Evolutionary conservation across 2,329 filamentous ascomycete species (phyloP).

Genomic region (Calycina herbarum): DNA sequence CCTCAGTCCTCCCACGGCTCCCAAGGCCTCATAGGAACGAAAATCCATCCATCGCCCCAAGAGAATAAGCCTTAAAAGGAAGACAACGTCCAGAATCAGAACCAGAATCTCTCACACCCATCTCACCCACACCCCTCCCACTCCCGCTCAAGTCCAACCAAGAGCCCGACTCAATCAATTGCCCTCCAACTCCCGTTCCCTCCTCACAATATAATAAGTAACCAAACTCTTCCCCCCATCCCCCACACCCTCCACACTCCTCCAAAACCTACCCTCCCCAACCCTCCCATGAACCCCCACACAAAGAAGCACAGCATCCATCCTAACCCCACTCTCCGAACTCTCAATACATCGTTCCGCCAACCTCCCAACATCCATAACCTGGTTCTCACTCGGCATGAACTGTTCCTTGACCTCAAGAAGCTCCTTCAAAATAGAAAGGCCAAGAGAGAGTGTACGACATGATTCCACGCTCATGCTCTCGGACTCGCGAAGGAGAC

Average conservation of each 20-base stretch:
- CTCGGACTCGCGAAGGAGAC: slow-evolving; percentile 43
- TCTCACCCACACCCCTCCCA: neutral
- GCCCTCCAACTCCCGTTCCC: slow-evolving; percentile 53
- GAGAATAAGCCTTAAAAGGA: neutral
- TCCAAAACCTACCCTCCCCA: slow-evolving; percentile 66
- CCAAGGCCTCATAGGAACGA: neutral
- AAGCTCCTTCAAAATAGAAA: slow-evolving; percentile 62
- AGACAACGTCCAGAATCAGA: neutral
- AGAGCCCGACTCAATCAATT: too few relatives aligned
- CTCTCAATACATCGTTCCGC: slow-evolving; percentile 60
- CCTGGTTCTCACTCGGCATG: slow-evolving; percentile 49
- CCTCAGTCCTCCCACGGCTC: too few relatives aligned
- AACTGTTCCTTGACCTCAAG: slow-evolving; percentile 48
- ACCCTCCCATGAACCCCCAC: slow-evolving; percentile 66
- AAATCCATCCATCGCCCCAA: neutral
- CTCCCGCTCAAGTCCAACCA: too few relatives aligned
- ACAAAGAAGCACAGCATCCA: slow-evolving; percentile 79
- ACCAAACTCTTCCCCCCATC: slow-evolving; percentile 76
- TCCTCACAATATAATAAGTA: slow-evolving; percentile 78
- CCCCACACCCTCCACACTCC: slow-evolving; percentile 59
- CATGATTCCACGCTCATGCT: slow-evolving; percentile 48
- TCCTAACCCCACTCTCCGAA: slow-evolving; percentile 61
- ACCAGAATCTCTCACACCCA: neutral
- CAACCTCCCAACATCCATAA: slow-evolving; percentile 51
- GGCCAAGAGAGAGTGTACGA: slow-evolving; percentile 60